Conservation (phyloP, 1,284 basidiomycete species). For the Boletus holoroseus region DNA sequence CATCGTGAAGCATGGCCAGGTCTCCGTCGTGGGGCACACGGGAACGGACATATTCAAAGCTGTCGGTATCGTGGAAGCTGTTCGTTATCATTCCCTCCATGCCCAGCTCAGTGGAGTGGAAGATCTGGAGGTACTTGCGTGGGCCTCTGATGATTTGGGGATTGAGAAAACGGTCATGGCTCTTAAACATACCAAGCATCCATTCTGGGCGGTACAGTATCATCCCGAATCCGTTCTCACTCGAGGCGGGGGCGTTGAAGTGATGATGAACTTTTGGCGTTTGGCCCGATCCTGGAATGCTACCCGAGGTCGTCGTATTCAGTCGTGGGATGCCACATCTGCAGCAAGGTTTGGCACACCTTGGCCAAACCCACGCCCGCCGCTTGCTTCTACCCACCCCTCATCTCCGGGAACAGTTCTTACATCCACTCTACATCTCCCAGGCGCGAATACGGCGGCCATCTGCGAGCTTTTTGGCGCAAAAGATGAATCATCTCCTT, state of each 20-base stretch:
- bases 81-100: conserved; percentile 82
- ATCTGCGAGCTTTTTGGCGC: conserved; percentile 62
- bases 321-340: conserved; percentile 39
- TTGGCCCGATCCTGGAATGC: conserved; percentile 54
- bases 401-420: conserved; percentile 31
- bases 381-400: conserved; percentile 22
- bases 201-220: conserved; percentile 94
- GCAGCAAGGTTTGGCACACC: conserved; percentile 40
- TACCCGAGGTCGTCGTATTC: conserved; percentile 34
- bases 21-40: conserved; percentile 59
- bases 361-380: conserved; percentile 48
- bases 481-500: conserved; percentile 52
- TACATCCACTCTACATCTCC: conserved; percentile 40
- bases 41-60: conserved; percentile 59
- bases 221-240: conserved; percentile 85
- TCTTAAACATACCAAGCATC: conserved; percentile 55
- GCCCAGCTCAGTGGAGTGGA: conserved; percentile 43
- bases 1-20: conserved; percentile 78
- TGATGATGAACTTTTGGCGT: conserved; percentile 69
- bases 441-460: conserved; percentile 38
- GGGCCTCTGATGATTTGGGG: conserved; percentile 59
- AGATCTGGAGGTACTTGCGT: conserved; percentile 58
- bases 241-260: conserved; percentile 53
- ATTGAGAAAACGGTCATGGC: conserved; percentile 70
- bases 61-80: conserved; percentile 59